Conservation (phyloP, 495 filamentous ascomycete genomes). For the Jackrogersella multiformis region DNA sequence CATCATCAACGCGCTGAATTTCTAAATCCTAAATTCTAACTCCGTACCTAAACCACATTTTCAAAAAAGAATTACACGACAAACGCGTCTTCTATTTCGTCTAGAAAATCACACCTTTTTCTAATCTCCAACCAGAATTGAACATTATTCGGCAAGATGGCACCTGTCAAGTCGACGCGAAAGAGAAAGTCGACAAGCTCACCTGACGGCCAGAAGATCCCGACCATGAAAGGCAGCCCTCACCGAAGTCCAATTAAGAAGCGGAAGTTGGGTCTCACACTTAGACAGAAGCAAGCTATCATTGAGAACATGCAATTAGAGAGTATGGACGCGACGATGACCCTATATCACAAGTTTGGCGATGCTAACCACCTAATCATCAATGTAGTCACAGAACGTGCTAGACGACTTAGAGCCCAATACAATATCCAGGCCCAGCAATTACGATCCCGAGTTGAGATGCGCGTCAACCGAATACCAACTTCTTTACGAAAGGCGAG, state of each 20-base stretch:
- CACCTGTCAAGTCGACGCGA: slow-evolving; percentile 56
- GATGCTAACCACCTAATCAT: slow-evolving; percentile 30
- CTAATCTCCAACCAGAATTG: slow-evolving; percentile 6
- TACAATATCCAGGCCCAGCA: slow-evolving; percentile 88
- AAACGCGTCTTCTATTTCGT: slow-evolving; percentile 23
- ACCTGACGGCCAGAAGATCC: slow-evolving; percentile 50
- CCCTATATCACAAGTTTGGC: not conserved
- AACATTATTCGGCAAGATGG: slow-evolving; percentile 55
- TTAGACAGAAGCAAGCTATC: slow-evolving; percentile 84
- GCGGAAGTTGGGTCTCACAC: slow-evolving; percentile 70
- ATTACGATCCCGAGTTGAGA: slow-evolving; percentile 85
- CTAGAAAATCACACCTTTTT: slow-evolving; percentile 1
- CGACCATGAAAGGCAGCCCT: slow-evolving; percentile 53
- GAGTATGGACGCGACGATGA: slow-evolving; percentile 65
- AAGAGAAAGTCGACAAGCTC: slow-evolving; percentile 68
- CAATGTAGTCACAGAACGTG: slow-evolving; percentile 83
- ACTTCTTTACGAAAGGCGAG: slow-evolving; percentile 77
- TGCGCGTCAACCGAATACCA: slow-evolving; percentile 94
- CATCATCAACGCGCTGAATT: slow-evolving; percentile 35
- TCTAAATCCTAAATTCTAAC: slow-evolving; percentile 20
- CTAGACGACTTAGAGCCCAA: slow-evolving; percentile 88
- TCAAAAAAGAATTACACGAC: slow-evolving; percentile 14
- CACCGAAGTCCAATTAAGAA: slow-evolving; percentile 68
- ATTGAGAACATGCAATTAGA: slow-evolving; percentile 94
- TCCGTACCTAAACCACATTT: slow-evolving; percentile 20